Base-by-base conservation (phyloP, 192 early-diverging fungal species). In the Spizellomyces sp. region DNA sequence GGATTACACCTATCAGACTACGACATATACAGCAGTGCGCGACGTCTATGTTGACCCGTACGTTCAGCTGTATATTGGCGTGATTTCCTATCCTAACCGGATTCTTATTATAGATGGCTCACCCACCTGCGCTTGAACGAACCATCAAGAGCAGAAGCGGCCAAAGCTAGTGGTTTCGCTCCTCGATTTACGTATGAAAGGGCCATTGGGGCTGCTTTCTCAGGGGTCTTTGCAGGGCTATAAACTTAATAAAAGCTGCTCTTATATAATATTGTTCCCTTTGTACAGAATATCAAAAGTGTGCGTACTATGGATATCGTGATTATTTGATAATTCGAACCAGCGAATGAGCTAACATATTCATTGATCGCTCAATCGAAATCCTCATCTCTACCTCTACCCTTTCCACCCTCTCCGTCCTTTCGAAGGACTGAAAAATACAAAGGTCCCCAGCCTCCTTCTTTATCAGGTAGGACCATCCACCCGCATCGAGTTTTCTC, bases 1-100 rank as follows among this genome's bases (percentile, higher is more conserved):
- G 50, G 81, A 75, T 22, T 62, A 80, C 45, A 69, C 75, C 14
- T 89, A 89, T 64, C 66, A 58, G 62, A 81, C 83, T 55, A 58
- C 75, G 19, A 17, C 63, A 41, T 75, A 73, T 9, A 70, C 64
- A 22, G 62, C 67, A 14, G 55, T 86, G 5, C 65, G 66, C 44
- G 77, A 73, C 5, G 55, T 62, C 8, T 88, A 88, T 58, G 71
- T 70, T 64, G 87, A 88, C 65, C 79, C 77, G 86, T 88, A 83
- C 64, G 82, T 79, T 42, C 4, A n/a, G 36, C 17, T 36, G 27
- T 36, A 36, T 36, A 36, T 2, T 45, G 56, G 1, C 9, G 21
- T 69, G 56, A 12, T 9, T 69, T 6, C 12, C 42, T 17, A 15
- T 12, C 1, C 5, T 14, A 45, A 21, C 2, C 12, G 9, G n/a